These are phyloP conservation scores for Tremella yokohamensis DNA, from an alignment of 768 basidiomycete genomes.

Conservation along the genomic window DNA sequence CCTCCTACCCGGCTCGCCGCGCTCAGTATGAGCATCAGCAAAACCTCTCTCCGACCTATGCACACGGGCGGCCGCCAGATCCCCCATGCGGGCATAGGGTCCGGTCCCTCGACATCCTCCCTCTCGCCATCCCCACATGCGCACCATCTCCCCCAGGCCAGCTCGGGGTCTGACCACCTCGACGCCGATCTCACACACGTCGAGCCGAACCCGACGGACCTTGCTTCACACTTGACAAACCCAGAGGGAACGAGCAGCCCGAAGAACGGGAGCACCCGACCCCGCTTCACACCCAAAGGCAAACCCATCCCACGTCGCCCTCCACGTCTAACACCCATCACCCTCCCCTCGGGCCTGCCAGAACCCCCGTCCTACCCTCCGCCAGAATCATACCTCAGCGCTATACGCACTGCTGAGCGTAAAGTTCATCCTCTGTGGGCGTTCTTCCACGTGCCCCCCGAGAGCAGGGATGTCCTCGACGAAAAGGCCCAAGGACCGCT, in stretches of 20 bases:
- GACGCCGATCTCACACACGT: conserved; percentile 1
- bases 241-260: conserved; percentile 2
- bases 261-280: background rate
- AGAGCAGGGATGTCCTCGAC: conserved; percentile 12
- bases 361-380: conserved; percentile 38
- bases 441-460: conserved; percentile 42
- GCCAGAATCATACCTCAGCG: conserved; percentile 23
- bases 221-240: background rate
- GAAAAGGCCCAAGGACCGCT: conserved; percentile 14
- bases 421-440: conserved; percentile 45
- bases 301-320: conserved; percentile 37
- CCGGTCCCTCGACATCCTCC: conserved; percentile 5
- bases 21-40: no score
- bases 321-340: conserved; percentile 22
- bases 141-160: conserved; percentile 4
- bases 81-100: conserved; percentile 25
- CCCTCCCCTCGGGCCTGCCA: conserved; percentile 28
- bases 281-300: conserved; percentile 35
- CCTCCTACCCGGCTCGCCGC: no score
- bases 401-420: conserved; percentile 8
- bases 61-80: conserved; percentile 42
- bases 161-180: conserved; percentile 2
- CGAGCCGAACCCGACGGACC: conserved; percentile 4
- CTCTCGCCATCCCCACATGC: conserved; percentile 6
- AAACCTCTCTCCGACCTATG: conserved; percentile 12